Conservation (phyloP, 371 early-diverging fungal species). For the Rhizomucor pusillus region DNA sequence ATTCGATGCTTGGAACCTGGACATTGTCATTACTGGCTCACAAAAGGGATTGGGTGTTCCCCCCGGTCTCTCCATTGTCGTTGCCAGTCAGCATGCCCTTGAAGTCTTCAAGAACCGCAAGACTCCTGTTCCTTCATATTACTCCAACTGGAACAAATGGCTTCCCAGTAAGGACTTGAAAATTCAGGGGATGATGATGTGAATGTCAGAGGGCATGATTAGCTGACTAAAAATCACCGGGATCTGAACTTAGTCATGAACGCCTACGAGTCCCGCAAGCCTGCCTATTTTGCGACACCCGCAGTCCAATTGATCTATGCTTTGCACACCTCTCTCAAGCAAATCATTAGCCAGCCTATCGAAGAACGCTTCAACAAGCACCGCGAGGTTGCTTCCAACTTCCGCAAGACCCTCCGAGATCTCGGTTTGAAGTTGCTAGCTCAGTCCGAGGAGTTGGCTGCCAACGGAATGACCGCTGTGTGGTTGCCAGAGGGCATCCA, state of each 20-base stretch:
- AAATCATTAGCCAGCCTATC: conserved; percentile 69
- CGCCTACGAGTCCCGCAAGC: conserved; percentile 89
- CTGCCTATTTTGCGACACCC: conserved; percentile 97
- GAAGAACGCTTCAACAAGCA: conserved; percentile 73
- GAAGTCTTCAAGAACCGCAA: conserved; percentile 69
- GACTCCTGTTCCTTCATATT: conserved; percentile 71
- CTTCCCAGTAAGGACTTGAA: conserved; percentile 62
- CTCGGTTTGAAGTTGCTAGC: conserved; percentile 81
- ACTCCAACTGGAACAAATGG: conserved; percentile 84
- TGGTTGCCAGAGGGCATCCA: conserved; percentile 89
- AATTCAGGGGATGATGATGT: neutral
- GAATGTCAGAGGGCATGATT: conserved; percentile 2
- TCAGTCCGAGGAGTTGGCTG: conserved; percentile 60
- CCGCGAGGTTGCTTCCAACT: conserved; percentile 63
- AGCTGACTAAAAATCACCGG: neutral
- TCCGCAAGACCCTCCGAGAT: conserved; percentile 67
- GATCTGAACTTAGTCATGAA: conserved; percentile 75
- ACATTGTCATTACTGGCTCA: conserved; percentile 86
- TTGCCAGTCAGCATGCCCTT: conserved; percentile 75
- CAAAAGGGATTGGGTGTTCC: conserved; percentile 96
- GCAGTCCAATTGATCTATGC: conserved; percentile 93
- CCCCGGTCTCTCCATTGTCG: conserved; percentile 83
- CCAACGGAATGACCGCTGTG: conserved; percentile 93
- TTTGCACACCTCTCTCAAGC: conserved; percentile 80
- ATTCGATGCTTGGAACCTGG: conserved; percentile 91